These are phyloP conservation scores for Plasmopara halstedii DNA, from an alignment of 352 stramenopile species.

Conservation along the genomic window DNA sequence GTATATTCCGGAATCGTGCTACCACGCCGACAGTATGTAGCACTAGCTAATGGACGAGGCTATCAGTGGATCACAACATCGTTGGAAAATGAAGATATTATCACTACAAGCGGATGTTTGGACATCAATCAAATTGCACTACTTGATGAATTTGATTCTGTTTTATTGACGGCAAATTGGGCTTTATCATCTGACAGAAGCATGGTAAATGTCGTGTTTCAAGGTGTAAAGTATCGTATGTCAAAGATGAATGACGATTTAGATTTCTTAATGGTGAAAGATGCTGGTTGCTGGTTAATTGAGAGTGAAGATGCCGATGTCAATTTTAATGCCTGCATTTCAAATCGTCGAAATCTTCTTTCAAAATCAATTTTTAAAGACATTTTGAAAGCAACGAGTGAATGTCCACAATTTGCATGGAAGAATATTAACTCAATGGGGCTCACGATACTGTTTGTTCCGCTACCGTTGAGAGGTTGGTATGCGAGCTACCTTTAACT, in stretches of 20 bases:
- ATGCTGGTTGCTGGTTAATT: conserved; percentile 15
- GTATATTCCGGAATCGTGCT: conserved; percentile 7
- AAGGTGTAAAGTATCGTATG: conserved; percentile 10
- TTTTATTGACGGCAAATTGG: conserved; percentile 16
- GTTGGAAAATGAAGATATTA: conserved; percentile 9
- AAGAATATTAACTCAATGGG: background rate
- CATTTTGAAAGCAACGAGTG: conserved; percentile 8
- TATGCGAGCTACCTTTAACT: conserved; percentile 17
- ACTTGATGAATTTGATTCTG: conserved; percentile 8
- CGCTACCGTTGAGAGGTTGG: conserved; percentile 24
- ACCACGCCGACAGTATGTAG: conserved; percentile 13
- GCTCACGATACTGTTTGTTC: conserved; percentile 4
- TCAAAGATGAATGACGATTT: conserved; percentile 6
- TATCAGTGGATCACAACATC: conserved; percentile 20
- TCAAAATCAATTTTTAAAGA: conserved; percentile 6
- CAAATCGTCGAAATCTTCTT: background rate
- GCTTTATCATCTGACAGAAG: conserved; percentile 1
- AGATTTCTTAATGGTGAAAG: background rate
- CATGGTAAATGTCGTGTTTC: conserved; percentile 9
- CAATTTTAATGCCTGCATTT: conserved; percentile 6
- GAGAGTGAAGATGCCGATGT: conserved; percentile 9
- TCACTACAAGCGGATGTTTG: conserved; percentile 15
- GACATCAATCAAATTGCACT: background rate
- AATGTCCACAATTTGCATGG: conserved; percentile 13
- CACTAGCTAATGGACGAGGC: conserved; percentile 12